Base-by-base conservation (phyloP, 2,329 filamentous ascomycete genomes). In the Aspergillus sergii region DNA sequence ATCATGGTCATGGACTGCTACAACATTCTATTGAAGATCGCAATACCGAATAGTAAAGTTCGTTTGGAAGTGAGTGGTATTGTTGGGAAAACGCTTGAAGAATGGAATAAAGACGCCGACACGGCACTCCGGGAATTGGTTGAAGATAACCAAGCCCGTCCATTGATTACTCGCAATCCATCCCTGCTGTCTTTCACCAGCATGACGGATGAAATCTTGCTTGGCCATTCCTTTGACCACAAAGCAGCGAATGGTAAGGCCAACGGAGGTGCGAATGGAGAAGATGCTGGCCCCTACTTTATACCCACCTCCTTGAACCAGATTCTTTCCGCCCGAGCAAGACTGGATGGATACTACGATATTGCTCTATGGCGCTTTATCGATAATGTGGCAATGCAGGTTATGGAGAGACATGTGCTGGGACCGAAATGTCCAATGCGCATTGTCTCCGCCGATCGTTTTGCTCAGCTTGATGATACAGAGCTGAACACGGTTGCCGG, bases 381-480 rank as follows among this genome's bases (percentile, higher is more conserved):
- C 2, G 65, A 67, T 26, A 67, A 67, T 39, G 65, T 67, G 19
- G 63, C 64, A 2, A 66, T 66, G 56, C 65, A 67, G 21, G 61
- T 63, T 14, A 34, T 63, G 30, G 61, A 63, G 51, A 30, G 61
- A 14, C 61, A 63, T 57, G 57, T 63, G 16, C 61, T 63, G 2
- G 61, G 61, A 2, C 61, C 61, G n/a, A 60, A 63, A 60, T 63
- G 64, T 54, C 65, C 65, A 5, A 26, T 67, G 21, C 57, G 39
- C 23, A 36, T 59, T 4, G 32, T 67, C 45, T 57, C 46, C 26
- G 39, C 23, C 21, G 50, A 66, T 7, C 54, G 60, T 8, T 61
- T 62, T 50, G 57, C 57, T 1, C 28, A 48, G 10, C 23, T 67
- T 36, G 58, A 61, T 36, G 61, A 67, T 36, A 53, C 60, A 16